Conservation (phyloP, 306 rosid species). For the Arachis stenosperma region DNA sequence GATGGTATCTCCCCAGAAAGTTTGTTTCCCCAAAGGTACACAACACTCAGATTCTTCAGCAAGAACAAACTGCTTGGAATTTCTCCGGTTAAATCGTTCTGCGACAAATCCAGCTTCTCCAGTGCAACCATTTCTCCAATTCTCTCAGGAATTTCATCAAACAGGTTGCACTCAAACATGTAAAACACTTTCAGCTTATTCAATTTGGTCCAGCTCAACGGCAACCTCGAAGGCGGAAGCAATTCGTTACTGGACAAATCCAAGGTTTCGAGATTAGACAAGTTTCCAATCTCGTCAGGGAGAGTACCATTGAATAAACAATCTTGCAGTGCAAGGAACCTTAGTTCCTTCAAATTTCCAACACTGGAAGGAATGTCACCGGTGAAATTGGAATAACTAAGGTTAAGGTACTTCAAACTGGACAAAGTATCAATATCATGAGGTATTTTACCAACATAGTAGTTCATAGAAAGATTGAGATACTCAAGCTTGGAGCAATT, state of each 20-base stretch:
- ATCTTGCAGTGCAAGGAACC: slow-evolving; percentile 34
- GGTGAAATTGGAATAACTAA: slow-evolving; percentile 50
- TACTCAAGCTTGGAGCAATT: slow-evolving; percentile 60
- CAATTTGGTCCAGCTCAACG: slow-evolving; percentile 50
- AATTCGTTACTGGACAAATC: slow-evolving; percentile 17
- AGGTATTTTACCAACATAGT: slow-evolving; percentile 55
- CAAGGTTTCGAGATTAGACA: slow-evolving; percentile 61
- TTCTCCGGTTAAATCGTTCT: slow-evolving; percentile 50
- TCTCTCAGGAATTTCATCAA: slow-evolving; percentile 60
- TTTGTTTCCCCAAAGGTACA: slow-evolving; percentile 47
- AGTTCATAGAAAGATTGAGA: slow-evolving; percentile 57
- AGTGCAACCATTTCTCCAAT: slow-evolving; percentile 61
- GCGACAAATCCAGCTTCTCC: slow-evolving; percentile 53
- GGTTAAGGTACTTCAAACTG: slow-evolving; percentile 50
- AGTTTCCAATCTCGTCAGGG: slow-evolving; percentile 60
- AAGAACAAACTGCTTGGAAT: slow-evolving; percentile 58
- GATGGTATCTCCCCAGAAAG: slow-evolving; percentile 64
- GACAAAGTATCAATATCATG: slow-evolving; percentile 48
- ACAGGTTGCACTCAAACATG: slow-evolving; percentile 46
- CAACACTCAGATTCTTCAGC: slow-evolving; percentile 48
- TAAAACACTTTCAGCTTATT: slow-evolving; percentile 53
- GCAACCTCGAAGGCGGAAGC: slow-evolving; percentile 45
- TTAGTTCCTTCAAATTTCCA: slow-evolving; percentile 53
- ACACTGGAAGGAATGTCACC: slow-evolving; percentile 63
- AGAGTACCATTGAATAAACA: slow-evolving; percentile 52